These are phyloP conservation scores for Leccinum holopus DNA, from an alignment of 1,284 basidiomycete species.

Conservation along the genomic window DNA sequence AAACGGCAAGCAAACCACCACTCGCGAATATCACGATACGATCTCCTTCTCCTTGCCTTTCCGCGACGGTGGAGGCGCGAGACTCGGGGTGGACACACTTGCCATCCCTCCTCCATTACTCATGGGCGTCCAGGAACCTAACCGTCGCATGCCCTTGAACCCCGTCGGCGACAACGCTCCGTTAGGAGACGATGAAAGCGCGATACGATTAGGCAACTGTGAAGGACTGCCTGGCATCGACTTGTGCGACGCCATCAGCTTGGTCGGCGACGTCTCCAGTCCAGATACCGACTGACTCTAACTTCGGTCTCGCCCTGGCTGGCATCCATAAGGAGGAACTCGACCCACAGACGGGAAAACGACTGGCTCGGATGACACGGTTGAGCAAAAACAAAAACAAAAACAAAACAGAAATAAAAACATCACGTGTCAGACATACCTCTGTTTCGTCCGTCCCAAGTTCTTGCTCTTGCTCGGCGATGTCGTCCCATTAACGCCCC, in stretches of 20 bases:
- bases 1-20: not conserved
- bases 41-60: slow-evolving; percentile 50
- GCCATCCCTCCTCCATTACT: slow-evolving; percentile 40
- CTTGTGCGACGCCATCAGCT: slow-evolving; percentile 32
- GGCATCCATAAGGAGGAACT: slow-evolving; percentile 91
- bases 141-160: slow-evolving; percentile 41
- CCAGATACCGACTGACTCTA: slow-evolving; percentile 6
- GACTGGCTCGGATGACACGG: slow-evolving; percentile 54
- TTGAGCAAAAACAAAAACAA: not conserved
- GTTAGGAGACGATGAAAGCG: slow-evolving; percentile 17
- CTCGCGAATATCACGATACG: slow-evolving; percentile 13
- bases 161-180: slow-evolving; percentile 34
- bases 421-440: slow-evolving; percentile 38
- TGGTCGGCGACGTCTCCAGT: slow-evolving; percentile 33
- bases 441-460: slow-evolving; percentile 71
- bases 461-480: slow-evolving; percentile 46
- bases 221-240: slow-evolving; percentile 56
- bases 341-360: slow-evolving; percentile 93
- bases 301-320: slow-evolving; percentile 46
- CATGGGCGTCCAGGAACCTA: slow-evolving; percentile 47
- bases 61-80: slow-evolving; percentile 41
- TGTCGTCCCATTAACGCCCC: slow-evolving; percentile 24
- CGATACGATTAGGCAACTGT: slow-evolving; percentile 25
- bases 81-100: slow-evolving; percentile 52
- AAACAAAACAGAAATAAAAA: not conserved